phyloP scores from a whole-genome alignment of 352 stramenopile genomes.

The Hyaloperonospora arabidopsidis region DNA sequence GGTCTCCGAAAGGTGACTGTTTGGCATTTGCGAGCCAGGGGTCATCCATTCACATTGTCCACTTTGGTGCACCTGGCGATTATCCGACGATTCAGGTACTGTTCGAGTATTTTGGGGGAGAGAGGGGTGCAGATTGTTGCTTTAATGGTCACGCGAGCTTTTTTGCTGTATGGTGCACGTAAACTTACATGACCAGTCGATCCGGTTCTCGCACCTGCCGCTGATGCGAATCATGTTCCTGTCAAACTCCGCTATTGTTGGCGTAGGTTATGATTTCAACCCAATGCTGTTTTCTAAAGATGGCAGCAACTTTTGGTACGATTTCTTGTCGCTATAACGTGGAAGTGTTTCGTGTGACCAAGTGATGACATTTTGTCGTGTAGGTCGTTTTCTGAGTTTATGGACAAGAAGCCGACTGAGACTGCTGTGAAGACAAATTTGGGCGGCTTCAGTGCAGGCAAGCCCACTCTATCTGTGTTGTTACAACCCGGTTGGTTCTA shows the following conservation, averaged over 20 bases:
- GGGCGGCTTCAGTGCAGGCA: slow-evolving; percentile 64
- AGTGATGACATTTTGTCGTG: background rate
- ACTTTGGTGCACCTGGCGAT: slow-evolving; percentile 65
- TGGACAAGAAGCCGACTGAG: slow-evolving; percentile 67
- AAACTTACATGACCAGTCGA: slow-evolving; percentile 39
- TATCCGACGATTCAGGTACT: slow-evolving; percentile 66
- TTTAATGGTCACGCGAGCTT: background rate
- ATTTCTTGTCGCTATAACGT: slow-evolving; percentile 4
- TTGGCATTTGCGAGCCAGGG: slow-evolving; percentile 88
- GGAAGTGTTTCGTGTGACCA: slow-evolving; percentile 1
- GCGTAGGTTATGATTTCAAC: slow-evolving; percentile 89
- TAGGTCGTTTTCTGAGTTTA: slow-evolving; percentile 65
- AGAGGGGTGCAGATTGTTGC: too few relatives aligned
- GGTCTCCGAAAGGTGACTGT: slow-evolving; percentile 83
- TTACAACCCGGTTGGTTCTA: background rate
- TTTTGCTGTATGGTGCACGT: background rate
- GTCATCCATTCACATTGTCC: slow-evolving; percentile 86
- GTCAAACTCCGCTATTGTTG: slow-evolving; percentile 81
- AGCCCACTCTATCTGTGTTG: background rate
- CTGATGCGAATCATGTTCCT: slow-evolving; percentile 84
- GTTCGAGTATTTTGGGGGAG: too few relatives aligned
- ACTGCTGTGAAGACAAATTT: slow-evolving; percentile 47
- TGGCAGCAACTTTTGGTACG: slow-evolving; percentile 66
- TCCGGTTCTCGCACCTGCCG: slow-evolving; percentile 83
- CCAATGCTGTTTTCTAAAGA: slow-evolving; percentile 82